Evolutionary conservation across 192 early-diverging fungal species (phyloP).

Genomic region (Entophlyctis luteolus): DNA sequence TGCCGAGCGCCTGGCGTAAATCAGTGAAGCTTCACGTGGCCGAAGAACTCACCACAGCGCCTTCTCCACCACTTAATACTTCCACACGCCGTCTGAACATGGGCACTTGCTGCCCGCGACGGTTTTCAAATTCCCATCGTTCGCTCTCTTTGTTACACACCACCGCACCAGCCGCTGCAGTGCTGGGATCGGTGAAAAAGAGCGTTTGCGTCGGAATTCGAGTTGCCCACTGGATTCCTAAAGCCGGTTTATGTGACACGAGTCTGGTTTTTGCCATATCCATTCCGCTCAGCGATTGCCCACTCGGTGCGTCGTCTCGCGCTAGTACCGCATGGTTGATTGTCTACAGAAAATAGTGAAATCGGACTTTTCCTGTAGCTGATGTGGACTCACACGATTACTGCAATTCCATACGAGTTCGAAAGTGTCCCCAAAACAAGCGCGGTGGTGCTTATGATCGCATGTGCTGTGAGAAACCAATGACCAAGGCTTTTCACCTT

Average conservation of each 20-base stretch:
- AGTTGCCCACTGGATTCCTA: constrained; percentile 2
- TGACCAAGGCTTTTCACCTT: not conserved
- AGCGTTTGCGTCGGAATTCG: constrained; percentile 1
- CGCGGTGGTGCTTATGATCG: not conserved
- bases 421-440: not conserved
- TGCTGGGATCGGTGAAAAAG: constrained; percentile 7
- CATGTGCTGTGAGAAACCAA: not conserved
- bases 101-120: not conserved
- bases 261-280: not conserved
- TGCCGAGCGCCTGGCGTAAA: not conserved
- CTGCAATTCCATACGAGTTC: constrained; percentile 5
- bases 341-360: not conserved
- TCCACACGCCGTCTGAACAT: constrained; percentile 1
- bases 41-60: not conserved
- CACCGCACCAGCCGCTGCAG: not conserved
- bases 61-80: constrained; percentile 5
- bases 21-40: not conserved
- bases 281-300: not conserved
- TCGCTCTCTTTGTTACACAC: not conserved
- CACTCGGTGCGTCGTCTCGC: not conserved
- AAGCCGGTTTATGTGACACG: not conserved
- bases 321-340: constrained; percentile 7
- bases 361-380: not conserved
- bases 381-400: not conserved
- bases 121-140: constrained; percentile 20